Evolutionary conservation across 495 filamentous ascomycete species (phyloP).

Genomic region (Lasiosphaeria hispida): DNA sequence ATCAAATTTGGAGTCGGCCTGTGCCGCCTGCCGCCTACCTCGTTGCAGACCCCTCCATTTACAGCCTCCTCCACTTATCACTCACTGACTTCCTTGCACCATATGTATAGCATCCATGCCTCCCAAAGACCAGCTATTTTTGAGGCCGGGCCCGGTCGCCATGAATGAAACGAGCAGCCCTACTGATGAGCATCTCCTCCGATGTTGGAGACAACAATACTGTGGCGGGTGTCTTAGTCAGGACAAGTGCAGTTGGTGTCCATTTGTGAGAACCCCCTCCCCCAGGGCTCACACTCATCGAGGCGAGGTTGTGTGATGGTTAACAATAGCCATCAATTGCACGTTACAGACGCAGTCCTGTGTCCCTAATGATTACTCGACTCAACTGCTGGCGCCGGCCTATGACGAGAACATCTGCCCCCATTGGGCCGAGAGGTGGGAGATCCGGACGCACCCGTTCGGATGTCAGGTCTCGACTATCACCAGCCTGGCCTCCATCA

Average conservation of each 20-base stretch:
- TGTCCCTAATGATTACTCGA: slow-evolving; percentile 41
- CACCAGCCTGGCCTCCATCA: slow-evolving; percentile 43
- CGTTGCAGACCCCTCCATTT: no score
- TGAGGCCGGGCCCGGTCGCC: no score
- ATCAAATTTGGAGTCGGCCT: no score
- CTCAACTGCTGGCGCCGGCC: slow-evolving; percentile 46
- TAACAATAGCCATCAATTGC: background rate
- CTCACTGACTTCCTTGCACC: background rate
- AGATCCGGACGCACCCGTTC: slow-evolving; percentile 47
- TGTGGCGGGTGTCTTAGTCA: slow-evolving; percentile 42
- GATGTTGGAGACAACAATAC: slow-evolving; percentile 48
- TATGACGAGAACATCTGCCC: slow-evolving; percentile 46
- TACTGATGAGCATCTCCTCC: slow-evolving; percentile 31
- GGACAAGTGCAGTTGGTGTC: slow-evolving; percentile 51
- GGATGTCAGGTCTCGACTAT: slow-evolving; percentile 53
- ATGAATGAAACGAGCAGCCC: background rate
- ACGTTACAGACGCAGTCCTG: slow-evolving; percentile 45
- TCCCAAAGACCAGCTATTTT: no score
- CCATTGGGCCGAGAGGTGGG: slow-evolving; percentile 49
- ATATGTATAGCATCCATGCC: background rate
- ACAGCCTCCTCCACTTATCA: no score
- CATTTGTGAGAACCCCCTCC: slow-evolving; percentile 37
- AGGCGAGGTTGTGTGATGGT: background rate
- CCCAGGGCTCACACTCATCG: no score
- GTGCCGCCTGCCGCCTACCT: no score